Evolutionary conservation across 1,139 yeast species (phyloP).

Genomic region (Yamadazyma blattariae): DNA sequence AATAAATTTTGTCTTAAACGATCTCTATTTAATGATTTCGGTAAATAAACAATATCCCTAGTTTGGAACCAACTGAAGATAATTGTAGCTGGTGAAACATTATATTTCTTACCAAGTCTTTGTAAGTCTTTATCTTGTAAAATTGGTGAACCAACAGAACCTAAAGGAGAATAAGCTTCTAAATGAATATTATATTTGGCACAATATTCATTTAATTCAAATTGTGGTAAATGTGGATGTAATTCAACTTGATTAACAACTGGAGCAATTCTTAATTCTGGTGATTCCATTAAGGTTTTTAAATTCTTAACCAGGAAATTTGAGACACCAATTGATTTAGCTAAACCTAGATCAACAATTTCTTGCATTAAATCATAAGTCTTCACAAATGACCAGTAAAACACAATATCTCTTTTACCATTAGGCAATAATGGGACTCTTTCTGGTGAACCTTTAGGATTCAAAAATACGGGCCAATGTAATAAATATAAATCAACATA

Average conservation of each 20-base stretch:
- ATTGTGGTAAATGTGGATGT: conserved; percentile 75
- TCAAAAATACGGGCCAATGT: conserved; percentile 80
- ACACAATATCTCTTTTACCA: conserved; percentile 24
- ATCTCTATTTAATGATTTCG: conserved; percentile 62
- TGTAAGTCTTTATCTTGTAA: conserved; percentile 47
- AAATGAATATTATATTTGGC: conserved; percentile 53
- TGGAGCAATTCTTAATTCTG: conserved; percentile 53
- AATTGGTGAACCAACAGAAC: conserved; percentile 65
- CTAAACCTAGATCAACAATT: conserved; percentile 49
- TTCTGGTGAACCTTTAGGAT: conserved; percentile 29
- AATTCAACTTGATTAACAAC: conserved; percentile 73
- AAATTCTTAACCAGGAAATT: conserved; percentile 57
- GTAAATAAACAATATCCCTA: conserved; percentile 68
- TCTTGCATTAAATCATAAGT: conserved; percentile 68
- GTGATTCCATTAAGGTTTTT: conserved; percentile 50
- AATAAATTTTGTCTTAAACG: conserved; percentile 61
- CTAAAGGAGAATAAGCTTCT: conserved; percentile 82
- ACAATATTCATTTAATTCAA: conserved; percentile 55
- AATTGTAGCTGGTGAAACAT: conserved; percentile 57
- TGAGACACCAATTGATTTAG: conserved; percentile 75
- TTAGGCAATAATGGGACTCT: conserved; percentile 28
- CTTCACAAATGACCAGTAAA: conserved; percentile 52
- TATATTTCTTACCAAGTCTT: conserved; percentile 54
- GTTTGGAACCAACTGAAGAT: conserved; percentile 70
- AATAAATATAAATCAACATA: conserved; percentile 81